Evolutionary conservation across 179 eudicot species (phyloP), one percentile per base, ranked within the genome.

Genomic region (Beta macrorhiza): DNA sequence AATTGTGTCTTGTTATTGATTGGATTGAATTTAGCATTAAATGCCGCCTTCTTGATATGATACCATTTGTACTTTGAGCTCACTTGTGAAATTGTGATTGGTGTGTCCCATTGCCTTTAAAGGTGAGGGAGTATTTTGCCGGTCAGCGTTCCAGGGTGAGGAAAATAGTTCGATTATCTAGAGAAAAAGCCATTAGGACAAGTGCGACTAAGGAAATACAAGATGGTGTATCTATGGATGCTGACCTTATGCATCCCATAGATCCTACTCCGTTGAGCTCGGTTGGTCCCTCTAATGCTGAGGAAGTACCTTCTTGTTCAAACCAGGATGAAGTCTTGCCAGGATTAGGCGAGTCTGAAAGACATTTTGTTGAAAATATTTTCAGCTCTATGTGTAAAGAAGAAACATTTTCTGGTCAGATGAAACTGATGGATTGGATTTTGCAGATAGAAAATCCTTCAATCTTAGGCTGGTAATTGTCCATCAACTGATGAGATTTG

Each of bases 401-500:
- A 86, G 98, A 92, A 79, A 84, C 91, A 61, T 94, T 92, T 84
- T 85, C 92, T 67, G 97, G 99, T 25, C 97, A 92, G 87, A 92
- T 92, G 82, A 92, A 92, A 82, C 81, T 96, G 87, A 88, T 96
- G 98, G 92, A 93, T 73, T 91, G 97, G 97, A 91, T 96, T 81
- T 80, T 96, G 86, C 93, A 87, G 64, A 85, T 92, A 74, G 88
- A 90, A 81, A 91, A 92, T 85, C 84, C 95, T 58, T 84, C 91
- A 62, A 89, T 91, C 71, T 83, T 94, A 62, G 80, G 86, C 79
- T 94, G 99, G 99, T 96, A 89, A 75, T 83, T 72, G 55, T 52
- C 69, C 65, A 49, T 67, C 37, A 74, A 47, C 45, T 61, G 14
- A 52, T 52, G 72, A 37, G 13, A 68, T 17, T 15, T 57, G 61